Evolutionary conservation across 2,329 filamentous ascomycete species (phyloP), one percentile per base, ranked within the genome.

Genomic region (Apiospora kogelbergensis): DNA sequence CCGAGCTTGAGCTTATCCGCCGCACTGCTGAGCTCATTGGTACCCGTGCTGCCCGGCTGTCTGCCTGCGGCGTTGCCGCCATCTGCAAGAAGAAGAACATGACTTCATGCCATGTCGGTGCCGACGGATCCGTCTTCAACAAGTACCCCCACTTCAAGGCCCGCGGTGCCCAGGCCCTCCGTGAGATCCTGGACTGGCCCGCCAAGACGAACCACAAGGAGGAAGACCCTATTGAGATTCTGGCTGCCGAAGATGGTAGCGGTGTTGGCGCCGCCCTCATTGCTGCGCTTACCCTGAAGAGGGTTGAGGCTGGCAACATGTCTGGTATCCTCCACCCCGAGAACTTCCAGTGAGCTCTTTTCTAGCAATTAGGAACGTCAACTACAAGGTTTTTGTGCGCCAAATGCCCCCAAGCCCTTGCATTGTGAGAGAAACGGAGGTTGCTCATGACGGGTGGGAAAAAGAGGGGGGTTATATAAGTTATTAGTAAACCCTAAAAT

Each of bases 121-220:
- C 96, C 66, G 96, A 99, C 78, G 96, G 96, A 45, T 97, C 93
- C 22, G 95, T 99, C 68, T 99, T 99, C 85, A 98, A 97, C 87
- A 98, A 98, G 81, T 99, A 99, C 83, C 96, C 96, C 15, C 93
- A 97, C 83, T 99, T 99, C 89, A 98, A 98, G 86, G 89, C 90
- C 69, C 92, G 96, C 68, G 95, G 95, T 68, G 95, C 96, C 17
- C 87, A 91, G 80, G 96, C 96, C 37, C 88, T 99, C 67, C 90
- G 93, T 68, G 96, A 99, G 85, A 98, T 99, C 73, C 89, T 99
- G 45, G 95, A 97, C 84, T 98, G 95, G 95, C 89, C 92, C 2
- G 89, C 87, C 68, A 93, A 93, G 83, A 86, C 85, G 70, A 83
- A 82, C 74, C 79, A 86, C 65, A 91, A 90, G 80, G 91, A 93